phyloP scores from a whole-genome alignment of 2,329 filamentous ascomycete species.

The Aspergillus fijiensis region DNA sequence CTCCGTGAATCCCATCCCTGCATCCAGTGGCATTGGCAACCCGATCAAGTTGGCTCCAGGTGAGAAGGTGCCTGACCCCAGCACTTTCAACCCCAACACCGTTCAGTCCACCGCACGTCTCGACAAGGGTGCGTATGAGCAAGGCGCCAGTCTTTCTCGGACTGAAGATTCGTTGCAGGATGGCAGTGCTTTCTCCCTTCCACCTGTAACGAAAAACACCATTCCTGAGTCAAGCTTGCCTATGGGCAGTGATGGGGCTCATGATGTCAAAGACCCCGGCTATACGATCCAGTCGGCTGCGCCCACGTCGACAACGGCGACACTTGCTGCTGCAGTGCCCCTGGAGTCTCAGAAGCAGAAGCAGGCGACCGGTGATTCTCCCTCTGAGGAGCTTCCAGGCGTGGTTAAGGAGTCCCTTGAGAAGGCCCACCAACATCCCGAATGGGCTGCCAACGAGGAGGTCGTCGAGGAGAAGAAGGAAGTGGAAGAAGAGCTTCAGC shows the following conservation, averaged over 20 bases:
- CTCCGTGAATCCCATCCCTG: conserved; percentile 59
- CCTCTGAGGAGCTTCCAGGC: conserved; percentile 40
- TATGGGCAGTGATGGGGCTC: conserved; percentile 52
- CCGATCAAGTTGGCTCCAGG: conserved; percentile 77
- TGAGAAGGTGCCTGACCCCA: conserved; percentile 72
- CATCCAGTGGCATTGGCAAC: conserved; percentile 64
- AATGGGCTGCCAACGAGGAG: conserved; percentile 67
- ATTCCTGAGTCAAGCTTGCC: conserved; percentile 83
- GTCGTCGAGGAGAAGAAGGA: conserved; percentile 73
- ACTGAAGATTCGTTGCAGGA: conserved; percentile 36
- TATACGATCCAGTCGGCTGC: conserved; percentile 53
- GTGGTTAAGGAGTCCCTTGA: conserved; percentile 48
- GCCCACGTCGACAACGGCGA: conserved; percentile 49
- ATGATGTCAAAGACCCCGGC: conserved; percentile 52
- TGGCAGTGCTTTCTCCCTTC: conserved; percentile 50
- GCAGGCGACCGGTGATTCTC: conserved; percentile 20
- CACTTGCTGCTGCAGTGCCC: conserved; percentile 46
- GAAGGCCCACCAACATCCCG: conserved; percentile 60
- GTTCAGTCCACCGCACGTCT: conserved; percentile 65
- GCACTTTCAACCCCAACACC: conserved; percentile 65
- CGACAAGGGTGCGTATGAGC: conserved; percentile 84
- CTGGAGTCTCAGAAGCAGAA: conserved; percentile 37
- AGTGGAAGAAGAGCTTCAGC: conserved; percentile 71
- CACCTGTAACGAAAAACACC: conserved; percentile 60
- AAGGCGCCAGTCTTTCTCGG: conserved; percentile 56